These are phyloP conservation scores for Pseudonitzschia delicatissima DNA, from an alignment of 108 stramenopile genomes.

Conservation along the genomic window DNA sequence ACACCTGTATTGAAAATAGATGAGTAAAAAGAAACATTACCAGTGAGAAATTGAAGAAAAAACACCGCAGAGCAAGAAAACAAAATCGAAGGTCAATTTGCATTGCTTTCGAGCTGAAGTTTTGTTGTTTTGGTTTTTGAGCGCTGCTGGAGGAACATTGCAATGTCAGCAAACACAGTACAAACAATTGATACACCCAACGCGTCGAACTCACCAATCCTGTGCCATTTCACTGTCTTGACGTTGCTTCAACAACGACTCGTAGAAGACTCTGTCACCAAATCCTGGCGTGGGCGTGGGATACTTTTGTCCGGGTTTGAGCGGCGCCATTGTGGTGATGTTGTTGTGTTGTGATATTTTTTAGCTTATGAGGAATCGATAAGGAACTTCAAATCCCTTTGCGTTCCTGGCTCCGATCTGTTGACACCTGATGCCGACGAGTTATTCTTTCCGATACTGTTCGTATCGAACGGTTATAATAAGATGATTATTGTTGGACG, in stretches of 20 bases:
- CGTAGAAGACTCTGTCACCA: slow-evolving; percentile 77
- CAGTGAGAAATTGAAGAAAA: not conserved
- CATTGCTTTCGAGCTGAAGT: no score
- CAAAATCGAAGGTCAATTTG: not conserved
- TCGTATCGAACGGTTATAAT: no score
- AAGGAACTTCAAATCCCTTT: no score
- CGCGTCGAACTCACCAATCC: slow-evolving; percentile 60
- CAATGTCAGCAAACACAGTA: not conserved
- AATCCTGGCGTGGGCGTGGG: slow-evolving; percentile 85
- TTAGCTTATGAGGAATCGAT: no score
- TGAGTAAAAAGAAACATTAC: not conserved
- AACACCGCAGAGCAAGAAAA: not conserved
- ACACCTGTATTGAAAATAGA: slow-evolving; percentile 61
- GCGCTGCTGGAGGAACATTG: not conserved
- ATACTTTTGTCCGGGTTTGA: slow-evolving; percentile 80
- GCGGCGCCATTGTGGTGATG: not conserved
- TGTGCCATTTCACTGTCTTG: slow-evolving; percentile 84
- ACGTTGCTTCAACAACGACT: slow-evolving; percentile 72
- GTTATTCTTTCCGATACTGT: no score
- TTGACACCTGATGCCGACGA: no score
- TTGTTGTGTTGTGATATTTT: no score
- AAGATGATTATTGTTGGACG: no score
- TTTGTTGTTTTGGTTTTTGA: not conserved
- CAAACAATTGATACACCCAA: not conserved
- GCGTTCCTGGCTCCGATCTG: no score